Conservation (phyloP, 148 eudicot species). For the Persicaria tinctoria region DNA sequence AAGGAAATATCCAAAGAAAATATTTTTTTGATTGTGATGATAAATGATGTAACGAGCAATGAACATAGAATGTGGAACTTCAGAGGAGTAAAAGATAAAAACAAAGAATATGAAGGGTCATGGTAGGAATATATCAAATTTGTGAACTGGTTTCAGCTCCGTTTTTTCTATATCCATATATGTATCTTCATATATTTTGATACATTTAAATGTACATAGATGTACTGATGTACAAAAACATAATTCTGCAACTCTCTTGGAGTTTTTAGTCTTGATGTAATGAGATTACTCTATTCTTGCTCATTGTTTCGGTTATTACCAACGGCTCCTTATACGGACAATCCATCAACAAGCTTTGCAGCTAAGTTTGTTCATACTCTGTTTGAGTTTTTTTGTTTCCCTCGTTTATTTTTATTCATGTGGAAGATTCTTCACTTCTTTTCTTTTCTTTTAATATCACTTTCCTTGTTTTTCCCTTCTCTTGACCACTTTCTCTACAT, state of each 20-base stretch:
- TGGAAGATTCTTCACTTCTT: background rate
- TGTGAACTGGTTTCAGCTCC: background rate
- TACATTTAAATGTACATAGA: background rate
- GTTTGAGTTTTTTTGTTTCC: background rate
- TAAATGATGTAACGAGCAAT: too few species aligned
- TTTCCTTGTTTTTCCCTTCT: constrained; percentile 3
- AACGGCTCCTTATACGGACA: constrained; percentile 73
- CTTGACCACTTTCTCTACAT: too few species aligned
- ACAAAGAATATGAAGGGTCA: too few species aligned
- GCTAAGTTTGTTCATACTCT: constrained; percentile 86
- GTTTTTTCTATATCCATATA: too few species aligned
- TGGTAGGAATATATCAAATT: background rate
- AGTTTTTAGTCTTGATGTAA: background rate
- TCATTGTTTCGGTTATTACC: constrained; percentile 80
- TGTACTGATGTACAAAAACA: background rate
- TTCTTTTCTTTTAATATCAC: background rate
- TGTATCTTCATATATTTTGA: background rate
- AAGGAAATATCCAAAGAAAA: too few species aligned
- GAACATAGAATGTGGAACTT: too few species aligned
- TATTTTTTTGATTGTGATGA: too few species aligned
- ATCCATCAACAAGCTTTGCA: constrained; percentile 95
- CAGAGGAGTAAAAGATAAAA: too few species aligned
- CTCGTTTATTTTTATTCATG: background rate
- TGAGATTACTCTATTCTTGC: constrained; percentile 8
- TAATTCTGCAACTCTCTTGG: background rate